Evolutionary conservation across 352 stramenopile species (phyloP), one percentile per base, ranked within the genome.

Genomic region (Halophytophthora batemanensis): DNA sequence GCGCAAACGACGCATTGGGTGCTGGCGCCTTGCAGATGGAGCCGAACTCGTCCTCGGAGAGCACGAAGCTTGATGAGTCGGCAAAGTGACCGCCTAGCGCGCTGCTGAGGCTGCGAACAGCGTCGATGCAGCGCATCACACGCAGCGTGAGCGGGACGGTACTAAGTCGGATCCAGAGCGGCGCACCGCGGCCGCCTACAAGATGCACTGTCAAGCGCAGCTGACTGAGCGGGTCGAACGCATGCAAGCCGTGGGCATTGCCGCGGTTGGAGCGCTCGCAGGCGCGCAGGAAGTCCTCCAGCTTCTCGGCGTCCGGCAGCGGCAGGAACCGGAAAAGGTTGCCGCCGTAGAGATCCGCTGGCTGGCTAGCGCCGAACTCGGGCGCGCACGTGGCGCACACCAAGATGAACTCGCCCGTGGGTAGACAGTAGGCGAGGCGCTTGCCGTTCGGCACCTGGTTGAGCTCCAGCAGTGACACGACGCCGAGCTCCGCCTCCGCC

Each of bases 111-210:
- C 72, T 69, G 17, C 60, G 71, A 31, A 91, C 77, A 2, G 77
- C 84, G 52, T 93, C 83, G 42, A 93, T 88, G 52, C 83, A 93
- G 31, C 83, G 80, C 60, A 86, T 71, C 50, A 93, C 65, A 3
- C 83, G 80, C 25, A 93, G 57, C 29, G 78, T 87, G 4, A 91
- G 53, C 15, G 83, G 71, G 21, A 87, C 62, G 3, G 77, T 83
- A 45, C 66, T 71, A 6, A 87, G 45, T 7, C 76, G 77, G 23
- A 90, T 62, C 68, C 74, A 83, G 25, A 91, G 14, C 39, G 70
- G 57, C 10, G 58, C 58, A n/a, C 25, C 57, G 6, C 41, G 29
- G 0, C 56, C 64, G 3, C 42, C 61, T 0, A 58, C 53, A 2
- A 90, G 42, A 10, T 64, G 65, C 38, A 85, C 61, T 17, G 86